Evolutionary conservation across 495 filamentous ascomycete genomes (phyloP), one percentile per base, ranked within the genome.

Genomic region (Lindgomyces ingoldianus): DNA sequence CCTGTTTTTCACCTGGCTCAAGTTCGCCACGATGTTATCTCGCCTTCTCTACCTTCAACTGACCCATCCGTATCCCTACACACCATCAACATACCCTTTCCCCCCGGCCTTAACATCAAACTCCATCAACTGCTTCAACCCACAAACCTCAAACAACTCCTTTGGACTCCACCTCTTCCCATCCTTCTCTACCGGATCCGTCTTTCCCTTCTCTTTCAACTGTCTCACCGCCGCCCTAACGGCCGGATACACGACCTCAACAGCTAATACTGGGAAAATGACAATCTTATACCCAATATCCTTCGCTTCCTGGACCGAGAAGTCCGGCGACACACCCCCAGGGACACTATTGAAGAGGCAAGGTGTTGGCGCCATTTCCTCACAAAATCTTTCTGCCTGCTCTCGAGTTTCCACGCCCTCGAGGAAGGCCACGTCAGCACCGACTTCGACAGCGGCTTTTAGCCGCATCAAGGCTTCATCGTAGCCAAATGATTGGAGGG

Each of bases 371-470:
- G 78, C 80, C 3, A 89, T 72, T 36, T 84, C 83, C 53, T 81
- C 72, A 3, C 84, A 79, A 0, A 80, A 81, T 53, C 80, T 74
- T 4, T 73, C 71, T 1, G 80, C 80, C 70, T 86, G 74, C 24
- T 86, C 83, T 55, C 81, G 80, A 2, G 72, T 80, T 16, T 81
- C 82, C 54, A 88, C 76, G 0, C 85, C 87, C 67, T 90, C 87
- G 1, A 91, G 78, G 41, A 90, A 81, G 16, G 78, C 85, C 0
- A 85, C 84, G 62, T 90, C 87, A 1, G 85, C 85, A 22, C 87
- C 84, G 29, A 79, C 74, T 0, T 81, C 77, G 10, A 80, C 72
- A 1, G 86, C 86, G 0, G 80, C 82, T 64, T 79, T 79, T 24
- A 89, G 70, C 10, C 87, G 75, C 0, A 52, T 42, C 10, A 89